Conservation (phyloP, 2,329 filamentous ascomycete species). For the Aspergillus terreus region DNA sequence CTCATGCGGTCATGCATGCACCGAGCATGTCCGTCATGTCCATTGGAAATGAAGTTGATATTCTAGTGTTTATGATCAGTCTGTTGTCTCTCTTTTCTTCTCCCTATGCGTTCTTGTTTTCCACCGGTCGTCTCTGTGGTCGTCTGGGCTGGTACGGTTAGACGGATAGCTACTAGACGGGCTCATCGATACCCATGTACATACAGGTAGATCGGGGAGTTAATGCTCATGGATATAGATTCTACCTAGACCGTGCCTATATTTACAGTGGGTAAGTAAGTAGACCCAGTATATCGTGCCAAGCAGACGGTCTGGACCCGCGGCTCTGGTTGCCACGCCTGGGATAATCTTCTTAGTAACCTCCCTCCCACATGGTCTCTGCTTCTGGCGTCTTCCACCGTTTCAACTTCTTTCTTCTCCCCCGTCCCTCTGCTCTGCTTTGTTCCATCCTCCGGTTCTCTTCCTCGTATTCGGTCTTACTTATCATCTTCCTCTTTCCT, state of each 20-base stretch:
- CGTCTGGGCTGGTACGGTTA: background rate
- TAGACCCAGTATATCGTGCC: background rate
- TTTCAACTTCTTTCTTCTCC: constrained; percentile 3
- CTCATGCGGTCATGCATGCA: no score
- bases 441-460: background rate
- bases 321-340: constrained; percentile 14
- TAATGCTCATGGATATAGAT: no score
- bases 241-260: no score
- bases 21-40: no score
- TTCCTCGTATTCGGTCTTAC: background rate
- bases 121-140: background rate
- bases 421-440: background rate
- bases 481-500: no score
- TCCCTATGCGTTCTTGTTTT: background rate
- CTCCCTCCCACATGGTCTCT: background rate
- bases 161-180: background rate
- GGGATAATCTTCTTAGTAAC: background rate
- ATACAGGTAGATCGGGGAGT: background rate
- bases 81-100: background rate
- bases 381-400: constrained; percentile 4
- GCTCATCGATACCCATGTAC: background rate
- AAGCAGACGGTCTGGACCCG: constrained; percentile 12
- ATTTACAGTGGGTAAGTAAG: no score
- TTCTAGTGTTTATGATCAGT: no score
- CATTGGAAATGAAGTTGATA: no score